These are phyloP conservation scores for Nyssa sinensis DNA, from an alignment of 148 eudicot genomes.

Conservation along the genomic window DNA sequence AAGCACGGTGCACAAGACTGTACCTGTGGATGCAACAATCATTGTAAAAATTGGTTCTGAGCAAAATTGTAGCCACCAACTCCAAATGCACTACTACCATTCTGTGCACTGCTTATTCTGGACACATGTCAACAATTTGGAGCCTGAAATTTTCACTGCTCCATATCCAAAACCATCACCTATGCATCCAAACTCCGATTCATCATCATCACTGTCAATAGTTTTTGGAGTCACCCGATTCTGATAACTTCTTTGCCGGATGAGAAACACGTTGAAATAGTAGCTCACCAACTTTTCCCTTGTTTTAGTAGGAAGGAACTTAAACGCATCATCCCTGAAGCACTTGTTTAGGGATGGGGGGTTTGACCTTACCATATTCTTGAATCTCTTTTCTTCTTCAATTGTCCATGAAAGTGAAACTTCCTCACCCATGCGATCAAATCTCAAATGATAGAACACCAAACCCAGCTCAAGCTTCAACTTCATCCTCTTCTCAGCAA, in stretches of 20 bases:
- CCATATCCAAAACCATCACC: constrained; percentile 54
- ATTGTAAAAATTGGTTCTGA: neutral
- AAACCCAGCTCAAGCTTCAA: constrained; percentile 59
- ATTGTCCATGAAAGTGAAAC: constrained; percentile 79
- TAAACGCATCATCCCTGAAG: constrained; percentile 25
- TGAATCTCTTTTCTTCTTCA: constrained; percentile 68
- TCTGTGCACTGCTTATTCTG: constrained; percentile 52
- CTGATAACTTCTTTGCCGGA: constrained; percentile 67
- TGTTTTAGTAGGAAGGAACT: constrained; percentile 45
- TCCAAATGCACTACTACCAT: constrained; percentile 24
- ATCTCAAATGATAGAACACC: constrained; percentile 61
- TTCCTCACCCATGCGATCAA: constrained; percentile 81
- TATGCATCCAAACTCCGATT: constrained; percentile 54
- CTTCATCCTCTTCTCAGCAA: constrained; percentile 61
- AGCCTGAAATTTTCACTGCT: constrained; percentile 34
- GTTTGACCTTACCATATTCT: constrained; percentile 34
- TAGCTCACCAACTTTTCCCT: constrained; percentile 67
- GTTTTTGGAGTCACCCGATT: constrained; percentile 70
- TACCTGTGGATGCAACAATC: neutral
- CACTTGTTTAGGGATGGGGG: constrained; percentile 27
- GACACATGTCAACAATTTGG: constrained; percentile 30
- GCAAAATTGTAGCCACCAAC: neutral
- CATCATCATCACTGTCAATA: constrained; percentile 85
- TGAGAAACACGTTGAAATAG: constrained; percentile 67
- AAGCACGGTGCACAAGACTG: neutral